Conservation (phyloP, 441 rosid genomes). For the Kokia cookei region DNA sequence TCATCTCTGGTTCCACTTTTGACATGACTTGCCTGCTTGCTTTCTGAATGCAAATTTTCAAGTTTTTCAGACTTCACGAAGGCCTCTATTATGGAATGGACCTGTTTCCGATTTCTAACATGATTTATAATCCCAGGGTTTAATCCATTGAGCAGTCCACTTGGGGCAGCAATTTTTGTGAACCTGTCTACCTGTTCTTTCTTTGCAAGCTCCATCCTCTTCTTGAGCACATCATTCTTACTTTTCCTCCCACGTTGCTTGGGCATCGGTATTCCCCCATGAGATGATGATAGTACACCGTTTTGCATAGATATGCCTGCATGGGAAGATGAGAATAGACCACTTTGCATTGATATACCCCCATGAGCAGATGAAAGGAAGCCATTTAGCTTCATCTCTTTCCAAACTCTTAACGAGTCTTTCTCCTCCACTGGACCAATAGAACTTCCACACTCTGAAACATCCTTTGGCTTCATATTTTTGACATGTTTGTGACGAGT, state of each 20-base stretch:
- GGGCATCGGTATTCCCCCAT: constrained; percentile 68
- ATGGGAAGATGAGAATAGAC: constrained; percentile 40
- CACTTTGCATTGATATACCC: constrained; percentile 43
- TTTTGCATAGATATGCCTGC: constrained; percentile 51
- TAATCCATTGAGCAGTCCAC: constrained; percentile 78
- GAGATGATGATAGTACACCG: constrained; percentile 36
- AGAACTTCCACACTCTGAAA: constrained; percentile 59
- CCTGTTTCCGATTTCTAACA: constrained; percentile 81
- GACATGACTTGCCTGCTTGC: constrained; percentile 25
- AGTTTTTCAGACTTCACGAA: constrained; percentile 53
- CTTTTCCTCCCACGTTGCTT: constrained; percentile 69
- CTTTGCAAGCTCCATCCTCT: constrained; percentile 70
- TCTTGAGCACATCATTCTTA: constrained; percentile 50
- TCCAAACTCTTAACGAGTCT: constrained; percentile 72
- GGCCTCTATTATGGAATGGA: constrained; percentile 84
- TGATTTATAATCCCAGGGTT: constrained; percentile 93
- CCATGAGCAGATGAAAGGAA: constrained; percentile 61
- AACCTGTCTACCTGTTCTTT: constrained; percentile 76
- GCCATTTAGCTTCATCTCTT: constrained; percentile 88
- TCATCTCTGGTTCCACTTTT: constrained; percentile 29
- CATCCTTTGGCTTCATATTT: constrained; percentile 31
- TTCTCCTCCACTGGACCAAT: constrained; percentile 46
- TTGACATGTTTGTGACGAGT: constrained; percentile 28
- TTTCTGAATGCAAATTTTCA: constrained; percentile 18
- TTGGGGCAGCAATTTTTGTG: constrained; percentile 81